Evolutionary conservation across 768 basidiomycete species (phyloP).

Genomic region (Xerocomus potaroensis): DNA sequence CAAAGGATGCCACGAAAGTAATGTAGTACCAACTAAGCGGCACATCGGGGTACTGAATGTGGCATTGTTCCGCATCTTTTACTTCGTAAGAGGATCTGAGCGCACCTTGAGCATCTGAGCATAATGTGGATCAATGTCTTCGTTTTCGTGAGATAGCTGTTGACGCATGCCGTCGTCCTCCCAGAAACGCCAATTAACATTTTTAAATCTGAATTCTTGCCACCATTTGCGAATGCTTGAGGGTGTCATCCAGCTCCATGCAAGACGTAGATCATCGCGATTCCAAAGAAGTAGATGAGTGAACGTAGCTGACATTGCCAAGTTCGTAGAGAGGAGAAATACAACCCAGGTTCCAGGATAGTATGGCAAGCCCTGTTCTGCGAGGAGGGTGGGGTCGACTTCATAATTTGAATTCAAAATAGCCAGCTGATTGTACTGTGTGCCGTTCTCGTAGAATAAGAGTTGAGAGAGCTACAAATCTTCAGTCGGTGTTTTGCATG

Average conservation of each 20-base stretch:
- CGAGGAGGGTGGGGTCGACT: slow-evolving; percentile 48
- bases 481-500: neutral
- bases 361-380: slow-evolving; percentile 33
- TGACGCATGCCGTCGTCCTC: slow-evolving; percentile 11
- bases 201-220: slow-evolving; percentile 18
- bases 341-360: slow-evolving; percentile 28
- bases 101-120: slow-evolving; percentile 44
- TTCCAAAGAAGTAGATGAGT: slow-evolving; percentile 53
- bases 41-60: slow-evolving; percentile 30
- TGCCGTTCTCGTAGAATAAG: slow-evolving; percentile 50
- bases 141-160: slow-evolving; percentile 32
- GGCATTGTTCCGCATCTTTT: neutral
- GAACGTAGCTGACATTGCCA: slow-evolving; percentile 41
- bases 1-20: slow-evolving; percentile 30
- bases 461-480: slow-evolving; percentile 39
- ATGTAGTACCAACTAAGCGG: slow-evolving; percentile 33
- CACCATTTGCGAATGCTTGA: slow-evolving; percentile 25
- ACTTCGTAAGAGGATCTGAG: slow-evolving; percentile 10
- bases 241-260: slow-evolving; percentile 46
- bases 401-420: slow-evolving; percentile 52
- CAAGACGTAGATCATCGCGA: slow-evolving; percentile 41
- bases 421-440: slow-evolving; percentile 45
- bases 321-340: slow-evolving; percentile 13
- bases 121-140: slow-evolving; percentile 51
- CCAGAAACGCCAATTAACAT: slow-evolving; percentile 40